phyloP scores from a whole-genome alignment of 768 basidiomycete genomes.

The Collybiopsis luxurians region DNA sequence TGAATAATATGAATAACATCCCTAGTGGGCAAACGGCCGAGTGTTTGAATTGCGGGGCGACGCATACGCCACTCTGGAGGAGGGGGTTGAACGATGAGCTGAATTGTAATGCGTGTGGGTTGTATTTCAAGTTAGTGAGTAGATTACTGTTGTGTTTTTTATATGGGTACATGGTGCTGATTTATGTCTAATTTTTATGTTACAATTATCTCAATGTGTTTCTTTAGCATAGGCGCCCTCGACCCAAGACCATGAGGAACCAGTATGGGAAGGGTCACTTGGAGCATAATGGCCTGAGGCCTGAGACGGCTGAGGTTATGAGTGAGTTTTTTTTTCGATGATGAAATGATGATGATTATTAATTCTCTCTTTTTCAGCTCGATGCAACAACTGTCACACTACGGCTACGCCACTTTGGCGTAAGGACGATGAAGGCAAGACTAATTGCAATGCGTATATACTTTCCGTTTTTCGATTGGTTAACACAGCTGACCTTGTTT shows the following conservation, averaged over 20 bases:
- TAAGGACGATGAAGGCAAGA: conserved; percentile 89
- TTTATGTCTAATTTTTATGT: too few species aligned
- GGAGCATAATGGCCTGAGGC: conserved; percentile 54
- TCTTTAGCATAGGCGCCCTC: conserved; percentile 77
- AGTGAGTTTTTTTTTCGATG: conserved; percentile 37
- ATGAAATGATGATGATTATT: too few species aligned
- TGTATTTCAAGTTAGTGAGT: conserved; percentile 83
- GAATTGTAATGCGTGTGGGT: conserved; percentile 86
- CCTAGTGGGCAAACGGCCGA: conserved; percentile 67
- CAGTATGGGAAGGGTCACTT: conserved; percentile 70
- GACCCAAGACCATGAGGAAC: conserved; percentile 85
- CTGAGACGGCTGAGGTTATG: conserved; percentile 71
- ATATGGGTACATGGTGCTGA: too few species aligned
- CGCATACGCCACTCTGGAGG: conserved; percentile 85
- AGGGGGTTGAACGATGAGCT: conserved; percentile 85
- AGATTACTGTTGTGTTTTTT: too few species aligned
- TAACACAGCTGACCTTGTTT: conserved; percentile 34
- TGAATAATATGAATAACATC: too few species aligned
- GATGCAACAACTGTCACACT: conserved; percentile 89
- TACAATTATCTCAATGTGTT: background rate
- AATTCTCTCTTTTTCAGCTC: conserved; percentile 44
- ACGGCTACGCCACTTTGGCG: conserved; percentile 88
- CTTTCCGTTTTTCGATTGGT: too few species aligned
- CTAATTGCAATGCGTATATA: conserved; percentile 88
- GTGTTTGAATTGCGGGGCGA: conserved; percentile 86